Base-by-base conservation (phyloP, 495 filamentous ascomycete species). In the Aspergillus wentii region DNA sequence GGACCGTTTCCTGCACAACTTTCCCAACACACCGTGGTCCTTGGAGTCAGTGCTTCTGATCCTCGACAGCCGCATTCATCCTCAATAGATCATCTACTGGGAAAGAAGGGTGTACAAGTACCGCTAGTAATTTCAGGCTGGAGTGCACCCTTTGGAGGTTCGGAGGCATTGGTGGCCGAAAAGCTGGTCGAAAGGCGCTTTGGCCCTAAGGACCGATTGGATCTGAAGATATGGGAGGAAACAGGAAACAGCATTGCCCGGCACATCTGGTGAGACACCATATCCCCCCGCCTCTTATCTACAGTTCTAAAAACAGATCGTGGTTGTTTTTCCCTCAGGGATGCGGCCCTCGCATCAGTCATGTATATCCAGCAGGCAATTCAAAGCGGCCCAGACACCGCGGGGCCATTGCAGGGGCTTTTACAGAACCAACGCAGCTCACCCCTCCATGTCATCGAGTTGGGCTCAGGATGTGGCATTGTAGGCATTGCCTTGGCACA, bases 201-300 rank as follows among this genome's bases (percentile, higher is more conserved):
- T 38, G 45, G 33, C 17, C 34, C 62, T 15, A 43, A 53, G 14
- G 47, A 50, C 9, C 33, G 37, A 5, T 20, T 41, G 1, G 38
- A 46, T 23, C 48, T 78, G 26, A 50, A 42, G 34, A 76, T 96
- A 15, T 85, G 83, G 68, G 92, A 98, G 52, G 90, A 97, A 42
- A 88, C 88, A 2, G 91, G 90, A 5, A 89, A 97, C 56, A 95
- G 86, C 55, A 95, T 98, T 49, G 90, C 91, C 11, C 75, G 89
- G 11, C 92, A 98, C 61, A 79, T 97, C 31, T 98, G 92, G 92
- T 91, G 80, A 59, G 59, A 26, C 36, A 17, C 17, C 19, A 17
- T 30, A 25, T 35, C 13, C 52, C 17, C 67, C 7, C 21, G 20
- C 20, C 4, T 20, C 30, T 11, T 30, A 8, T 22, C 35, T 18